Base-by-base conservation (phyloP, 495 filamentous ascomycete genomes). In the Neurospora sp. region DNA sequence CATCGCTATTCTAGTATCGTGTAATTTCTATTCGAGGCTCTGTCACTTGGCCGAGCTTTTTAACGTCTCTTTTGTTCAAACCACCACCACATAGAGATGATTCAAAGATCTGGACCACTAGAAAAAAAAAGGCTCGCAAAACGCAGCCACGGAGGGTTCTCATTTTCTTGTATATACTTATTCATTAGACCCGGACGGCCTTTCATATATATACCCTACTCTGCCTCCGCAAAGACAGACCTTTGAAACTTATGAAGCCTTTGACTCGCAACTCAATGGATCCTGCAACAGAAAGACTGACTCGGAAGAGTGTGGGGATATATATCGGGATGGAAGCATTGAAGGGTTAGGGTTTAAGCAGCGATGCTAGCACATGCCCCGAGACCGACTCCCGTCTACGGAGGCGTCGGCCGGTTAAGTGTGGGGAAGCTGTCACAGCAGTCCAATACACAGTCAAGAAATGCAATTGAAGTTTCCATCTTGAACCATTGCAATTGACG, bases 1-100 rank as follows among this genome's bases (percentile, higher is more conserved):
- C 27, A 40, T 39, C 70, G 74, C 75, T 77, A 79, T 82, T 79
- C 76, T 81, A 77, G 78, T 82, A 82, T 82, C 81, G 79, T 81
- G 79, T 82, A 82, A 82, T 82, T 82, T 77, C 68, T 77, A 79
- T 78, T 78, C 74, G 42, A 68, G 42, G 69, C 65, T 65, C 59
- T n/a, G 22, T 39, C 40, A 20, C 53, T 18, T 65, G 53, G 27
- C 14, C 53, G 70, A 70, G 70, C 37, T 27, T 16, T n/a, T 31
- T 65, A 65, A 65, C 53, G 53, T 65, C 53, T 65, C 53, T 27
- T 65, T 65, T 65, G 53, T 65, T 37, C 2, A 35, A 35, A 27
- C 6, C 27, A 22, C 53, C 4, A 16, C 41, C 41, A 44, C 41
- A 65, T 65, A 65, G 53, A 65, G 53, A 65, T 65, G 53, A 65